Percentiles rank a stretch among this genome's conserved stretches.
Evolutionary conservation across 495 filamentous ascomycete species (phyloP).

Genomic region (Aspergillus haitiensis): DNA sequence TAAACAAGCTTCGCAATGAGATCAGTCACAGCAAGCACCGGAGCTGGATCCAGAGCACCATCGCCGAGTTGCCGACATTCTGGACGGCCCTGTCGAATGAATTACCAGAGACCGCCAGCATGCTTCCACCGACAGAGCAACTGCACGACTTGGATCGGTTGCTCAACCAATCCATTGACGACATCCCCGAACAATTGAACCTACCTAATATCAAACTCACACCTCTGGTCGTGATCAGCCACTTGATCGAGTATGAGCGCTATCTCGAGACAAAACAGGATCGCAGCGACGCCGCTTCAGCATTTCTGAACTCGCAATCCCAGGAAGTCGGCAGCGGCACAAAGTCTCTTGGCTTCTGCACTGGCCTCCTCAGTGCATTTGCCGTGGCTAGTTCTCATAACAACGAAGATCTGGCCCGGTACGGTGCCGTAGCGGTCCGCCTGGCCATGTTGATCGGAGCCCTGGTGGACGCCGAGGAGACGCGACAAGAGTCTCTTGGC

Average conservation of each 20-base stretch:
- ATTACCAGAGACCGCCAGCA: not conserved
- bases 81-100: not conserved
- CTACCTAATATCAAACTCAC: slow-evolving; percentile 7
- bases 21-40: not conserved
- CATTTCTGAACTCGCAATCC: not conserved
- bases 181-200: not conserved
- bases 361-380: slow-evolving; percentile 38
- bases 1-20: not conserved
- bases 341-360: slow-evolving; percentile 44
- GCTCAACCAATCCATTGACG: not conserved
- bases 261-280: no score
- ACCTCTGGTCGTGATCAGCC: slow-evolving; percentile 31
- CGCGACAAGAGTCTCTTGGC: slow-evolving; percentile 4
- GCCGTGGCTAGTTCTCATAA: slow-evolving; percentile 31
- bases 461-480: slow-evolving; percentile 42
- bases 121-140: not conserved
- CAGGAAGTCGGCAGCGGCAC: slow-evolving; percentile 15
- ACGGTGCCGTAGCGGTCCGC: slow-evolving; percentile 37
- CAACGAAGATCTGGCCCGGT: slow-evolving; percentile 25
- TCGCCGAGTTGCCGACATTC: not conserved
- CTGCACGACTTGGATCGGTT: not conserved
- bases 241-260: slow-evolving; percentile 30
- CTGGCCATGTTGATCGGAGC: slow-evolving; percentile 35
- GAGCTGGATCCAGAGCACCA: not conserved
- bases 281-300: no score